Conservation (phyloP, 306 rosid species). For the Ceratonia siliqua region DNA sequence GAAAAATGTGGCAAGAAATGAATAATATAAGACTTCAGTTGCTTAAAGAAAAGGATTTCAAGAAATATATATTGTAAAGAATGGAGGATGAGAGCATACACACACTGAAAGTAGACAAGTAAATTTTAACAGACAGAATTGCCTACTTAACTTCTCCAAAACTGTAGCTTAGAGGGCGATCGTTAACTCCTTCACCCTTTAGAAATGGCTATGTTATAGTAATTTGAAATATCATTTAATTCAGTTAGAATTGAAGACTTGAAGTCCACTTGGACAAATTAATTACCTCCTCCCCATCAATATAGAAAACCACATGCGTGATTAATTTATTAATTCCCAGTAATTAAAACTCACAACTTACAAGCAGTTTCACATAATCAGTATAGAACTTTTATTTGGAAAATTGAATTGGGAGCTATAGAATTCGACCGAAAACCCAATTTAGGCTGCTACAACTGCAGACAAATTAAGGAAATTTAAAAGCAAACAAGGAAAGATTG, state of each 20-base stretch:
- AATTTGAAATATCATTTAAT: background rate
- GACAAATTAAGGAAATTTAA: background rate
- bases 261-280: background rate
- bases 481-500: background rate
- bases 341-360: background rate
- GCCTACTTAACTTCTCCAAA: slow-evolving; percentile 24
- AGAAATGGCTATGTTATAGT: background rate
- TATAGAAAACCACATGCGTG: background rate
- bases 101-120: slow-evolving; percentile 1
- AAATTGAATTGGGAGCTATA: background rate
- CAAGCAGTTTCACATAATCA: background rate
- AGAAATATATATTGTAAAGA: background rate
- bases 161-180: background rate
- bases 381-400: background rate
- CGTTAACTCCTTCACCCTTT: background rate
- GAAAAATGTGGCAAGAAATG: background rate
- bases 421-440: background rate
- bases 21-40: background rate
- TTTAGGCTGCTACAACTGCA: background rate
- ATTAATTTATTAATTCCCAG: background rate
- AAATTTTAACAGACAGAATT: slow-evolving; percentile 20
- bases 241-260: background rate
- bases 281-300: background rate
- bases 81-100: background rate
- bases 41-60: background rate